Percentiles rank a stretch among this genome's conserved stretches.
phyloP scores from a whole-genome alignment of 768 basidiomycete species.

The Crassisporium funariophilum region DNA sequence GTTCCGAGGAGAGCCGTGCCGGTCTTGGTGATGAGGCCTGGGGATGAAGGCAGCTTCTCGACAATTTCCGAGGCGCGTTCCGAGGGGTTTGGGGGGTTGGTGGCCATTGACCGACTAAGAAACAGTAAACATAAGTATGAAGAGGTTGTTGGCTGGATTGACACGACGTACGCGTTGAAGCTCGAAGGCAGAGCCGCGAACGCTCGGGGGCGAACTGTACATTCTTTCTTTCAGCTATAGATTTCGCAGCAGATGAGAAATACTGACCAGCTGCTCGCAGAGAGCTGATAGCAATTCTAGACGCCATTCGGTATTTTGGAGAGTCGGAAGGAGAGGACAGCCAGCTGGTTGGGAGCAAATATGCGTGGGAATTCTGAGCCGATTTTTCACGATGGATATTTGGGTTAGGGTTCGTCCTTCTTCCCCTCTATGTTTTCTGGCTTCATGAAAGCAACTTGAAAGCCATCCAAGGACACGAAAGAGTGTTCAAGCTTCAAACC shows the following conservation, averaged over 20 bases:
- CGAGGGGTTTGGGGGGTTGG: constrained; percentile 69
- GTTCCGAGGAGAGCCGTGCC: constrained; percentile 91
- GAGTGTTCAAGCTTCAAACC: too few species aligned
- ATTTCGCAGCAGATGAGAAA: neutral
- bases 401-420: constrained; percentile 32
- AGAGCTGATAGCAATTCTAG: constrained; percentile 69
- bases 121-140: constrained; percentile 12
- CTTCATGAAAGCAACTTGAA: too few species aligned
- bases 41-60: constrained; percentile 83
- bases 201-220: constrained; percentile 56
- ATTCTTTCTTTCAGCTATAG: constrained; percentile 7
- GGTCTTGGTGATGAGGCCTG: constrained; percentile 91
- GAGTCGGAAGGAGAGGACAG: constrained; percentile 26
- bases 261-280: constrained; percentile 60
- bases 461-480: too few species aligned
- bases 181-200: constrained; percentile 48
- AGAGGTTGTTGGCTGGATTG: constrained; percentile 9
- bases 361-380: constrained; percentile 41
- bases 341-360: constrained; percentile 31
- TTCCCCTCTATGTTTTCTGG: too few species aligned
- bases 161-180: constrained; percentile 45
- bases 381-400: constrained; percentile 39
- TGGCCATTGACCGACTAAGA: constrained; percentile 66
- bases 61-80: constrained; percentile 91
- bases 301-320: constrained; percentile 54